These are phyloP conservation scores for Ploettnerulaceae sp. DNA, from an alignment of 2,329 filamentous ascomycete genomes.

Conservation along the genomic window DNA sequence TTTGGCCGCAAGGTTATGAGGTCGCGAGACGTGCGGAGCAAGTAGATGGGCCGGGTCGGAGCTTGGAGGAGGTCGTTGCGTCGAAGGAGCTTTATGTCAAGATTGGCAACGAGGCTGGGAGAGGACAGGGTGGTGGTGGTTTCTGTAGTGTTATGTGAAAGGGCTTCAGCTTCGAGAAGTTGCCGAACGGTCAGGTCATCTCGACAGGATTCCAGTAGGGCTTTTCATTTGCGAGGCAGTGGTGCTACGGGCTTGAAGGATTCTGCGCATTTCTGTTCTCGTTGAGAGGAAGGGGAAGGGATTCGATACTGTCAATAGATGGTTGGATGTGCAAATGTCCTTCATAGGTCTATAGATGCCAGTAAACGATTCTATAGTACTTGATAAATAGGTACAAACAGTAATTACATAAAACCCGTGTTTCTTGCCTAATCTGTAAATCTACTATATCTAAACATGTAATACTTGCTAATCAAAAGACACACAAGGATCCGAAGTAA, in stretches of 20 bases:
- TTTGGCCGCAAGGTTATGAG: constrained; percentile 18
- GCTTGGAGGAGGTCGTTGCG: neutral
- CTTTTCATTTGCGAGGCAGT: neutral
- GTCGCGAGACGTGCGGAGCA: neutral
- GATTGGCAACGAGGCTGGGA: constrained; percentile 7
- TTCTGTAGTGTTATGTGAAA: constrained; percentile 18
- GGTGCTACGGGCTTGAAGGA: too few species aligned
- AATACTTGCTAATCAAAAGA: too few species aligned
- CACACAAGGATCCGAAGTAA: too few species aligned
- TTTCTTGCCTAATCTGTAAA: too few species aligned
- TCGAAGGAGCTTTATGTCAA: constrained; percentile 1
- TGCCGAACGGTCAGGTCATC: too few species aligned
- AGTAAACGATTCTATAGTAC: neutral
- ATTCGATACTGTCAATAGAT: neutral
- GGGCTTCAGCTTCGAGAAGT: too few species aligned
- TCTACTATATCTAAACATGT: too few species aligned
- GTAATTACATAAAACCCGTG: too few species aligned
- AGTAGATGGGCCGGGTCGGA: neutral
- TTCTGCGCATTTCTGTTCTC: too few species aligned
- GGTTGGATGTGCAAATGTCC: neutral
- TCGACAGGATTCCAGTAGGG: too few species aligned
- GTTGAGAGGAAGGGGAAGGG: neutral
- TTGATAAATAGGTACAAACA: neutral
- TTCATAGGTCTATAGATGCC: neutral
- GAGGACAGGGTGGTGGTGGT: constrained; percentile 13